These are phyloP conservation scores for Fonsecaea multimorphosa DNA, from an alignment of 2,329 filamentous ascomycete species.

Conservation along the genomic window DNA sequence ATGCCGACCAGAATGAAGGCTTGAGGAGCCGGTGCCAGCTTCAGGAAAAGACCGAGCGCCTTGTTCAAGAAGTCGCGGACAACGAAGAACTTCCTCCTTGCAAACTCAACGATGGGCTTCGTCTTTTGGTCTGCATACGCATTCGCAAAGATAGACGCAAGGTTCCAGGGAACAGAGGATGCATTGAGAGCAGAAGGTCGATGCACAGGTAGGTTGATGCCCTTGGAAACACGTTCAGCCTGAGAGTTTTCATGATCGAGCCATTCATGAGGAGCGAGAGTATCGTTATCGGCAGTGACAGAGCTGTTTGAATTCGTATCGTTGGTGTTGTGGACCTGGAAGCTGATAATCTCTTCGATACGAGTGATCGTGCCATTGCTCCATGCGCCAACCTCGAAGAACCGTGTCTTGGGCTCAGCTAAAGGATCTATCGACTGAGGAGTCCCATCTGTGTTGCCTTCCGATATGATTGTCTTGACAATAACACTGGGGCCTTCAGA, in stretches of 20 bases:
- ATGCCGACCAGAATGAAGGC: background rate
- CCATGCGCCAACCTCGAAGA: background rate
- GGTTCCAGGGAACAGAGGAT: background rate
- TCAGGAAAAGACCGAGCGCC: background rate
- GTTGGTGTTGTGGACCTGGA: background rate
- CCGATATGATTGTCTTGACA: conserved; percentile 1
- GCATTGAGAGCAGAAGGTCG: background rate
- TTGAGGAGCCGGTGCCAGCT: background rate
- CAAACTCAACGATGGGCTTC: conserved; percentile 3
- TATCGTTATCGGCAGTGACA: background rate
- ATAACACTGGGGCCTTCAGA: background rate
- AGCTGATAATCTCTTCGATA: background rate
- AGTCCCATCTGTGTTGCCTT: background rate
- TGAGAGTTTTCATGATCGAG: background rate
- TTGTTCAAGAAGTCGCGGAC: conserved; percentile 1
- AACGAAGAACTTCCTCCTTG: background rate
- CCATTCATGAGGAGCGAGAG: background rate
- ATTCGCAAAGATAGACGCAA: background rate
- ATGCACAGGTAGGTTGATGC: background rate
- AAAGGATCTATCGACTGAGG: background rate
- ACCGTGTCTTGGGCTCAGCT: background rate
- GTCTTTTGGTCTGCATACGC: background rate
- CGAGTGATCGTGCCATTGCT: background rate
- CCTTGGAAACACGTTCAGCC: background rate
- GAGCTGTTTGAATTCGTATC: background rate